Base-by-base conservation (phyloP, 306 rosid species). In the Leucaena leucocephala region DNA sequence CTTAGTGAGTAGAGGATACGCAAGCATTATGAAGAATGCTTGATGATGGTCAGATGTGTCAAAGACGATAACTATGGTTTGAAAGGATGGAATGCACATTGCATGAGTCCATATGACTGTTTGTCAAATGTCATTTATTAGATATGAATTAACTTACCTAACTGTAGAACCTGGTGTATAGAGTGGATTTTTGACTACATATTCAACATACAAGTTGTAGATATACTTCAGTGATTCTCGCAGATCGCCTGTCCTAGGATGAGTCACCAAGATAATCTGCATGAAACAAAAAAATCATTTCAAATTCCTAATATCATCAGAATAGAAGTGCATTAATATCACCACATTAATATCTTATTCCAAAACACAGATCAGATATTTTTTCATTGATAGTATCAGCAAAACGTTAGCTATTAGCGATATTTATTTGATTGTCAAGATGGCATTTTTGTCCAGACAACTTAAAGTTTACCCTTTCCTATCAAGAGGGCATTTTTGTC, bases 131-230 rank as follows among this genome's bases (percentile, higher is more conserved):
- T 16, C 12, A 58, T 67, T 22, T 48, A 35, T 5, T 19, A 68
- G 8, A 43, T 68, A 68, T 13, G 65, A 54, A 58, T 43, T 71
- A 64, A 43, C 22, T 82, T 83, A 93, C 99, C 91, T 91, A 80
- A 91, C 86, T n/a, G 91, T 91, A 72, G 92, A 86, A 65, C 97
- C 99, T 0, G 99, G 97, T 61, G 85, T 71, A 73, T 89, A 93
- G 45, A 93, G 90, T 10, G 99, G 99, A 84, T 91, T 95, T 86
- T 91, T 95, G 67, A 88, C 98, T 49, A 93, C 99, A 76, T 93
- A 95, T 77, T 95, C 99, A 38, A 95, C 98, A 74, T 95, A 95
- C 86, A 95, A 85, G 82, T 93, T 93, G 88, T 95, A 95, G 81
- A 95, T 95, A 76, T 93, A 88, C 85, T 91, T 95, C 57, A 95